Base-by-base conservation (phyloP, 2,329 filamentous ascomycete species). In the Epichloe scottii region DNA sequence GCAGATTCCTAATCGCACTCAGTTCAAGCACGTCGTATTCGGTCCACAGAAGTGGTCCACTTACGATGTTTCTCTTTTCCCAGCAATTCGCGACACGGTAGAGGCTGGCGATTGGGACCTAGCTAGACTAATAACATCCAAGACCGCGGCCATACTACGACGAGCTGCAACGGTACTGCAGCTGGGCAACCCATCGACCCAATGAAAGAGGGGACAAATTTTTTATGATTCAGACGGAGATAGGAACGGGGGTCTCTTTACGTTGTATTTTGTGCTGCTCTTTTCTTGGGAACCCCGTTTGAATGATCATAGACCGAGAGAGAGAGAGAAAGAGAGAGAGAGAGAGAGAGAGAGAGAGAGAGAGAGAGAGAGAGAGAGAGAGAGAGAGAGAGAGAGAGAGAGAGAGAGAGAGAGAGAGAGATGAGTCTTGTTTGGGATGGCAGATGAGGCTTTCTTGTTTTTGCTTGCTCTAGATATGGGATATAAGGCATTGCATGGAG, bases 1-100 rank as follows among this genome's bases (percentile, higher is more conserved):
- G 52, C 46, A 89, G 85, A 78, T 95, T 4, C 87, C 87, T 39
- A 88, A 88, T 59, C 83, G 91, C 56, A 87, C 86, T 5, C 93
- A 97, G 68, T 98, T 89, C 75, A 95, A 94, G 67, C 93, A 96
- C 67, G 78, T 94, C 62, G 71, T 98, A 51, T 95, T 90, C 63
- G 91, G 87, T 2, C 93, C 93, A 0, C 80, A 88, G 61, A 72
- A 80, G 3, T 90, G 88, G 84, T 83, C 82, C 7, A 59, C 58
- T 46, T 59, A 65, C 46, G 62, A 66, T 48, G 61, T 60, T 46
- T 60, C 63, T 41, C 61, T 63, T 54, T 70, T 70, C 69, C 91
- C 91, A 0, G 84, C 84, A n/a, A 85, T 96, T 51, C 77, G 88
- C 51, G 90, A 96, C 61, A 82, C 85, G 8, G 73, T 96, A 40